Evolutionary conservation across 768 basidiomycete species (phyloP), one percentile per base, ranked within the genome.

Genomic region (Boletus subcaerulescens): DNA sequence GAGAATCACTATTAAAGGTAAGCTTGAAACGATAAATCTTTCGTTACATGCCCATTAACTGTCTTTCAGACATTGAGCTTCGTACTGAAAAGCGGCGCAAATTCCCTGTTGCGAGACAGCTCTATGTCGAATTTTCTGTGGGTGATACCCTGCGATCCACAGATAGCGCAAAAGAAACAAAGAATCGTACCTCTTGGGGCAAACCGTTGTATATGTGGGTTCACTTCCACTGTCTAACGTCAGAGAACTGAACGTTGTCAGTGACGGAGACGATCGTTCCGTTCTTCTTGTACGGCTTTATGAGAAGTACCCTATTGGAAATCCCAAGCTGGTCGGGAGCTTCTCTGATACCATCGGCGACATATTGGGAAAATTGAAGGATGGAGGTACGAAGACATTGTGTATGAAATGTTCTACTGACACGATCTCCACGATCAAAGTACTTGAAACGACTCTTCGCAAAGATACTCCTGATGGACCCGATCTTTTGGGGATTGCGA

Each of bases 41-140:
- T 20, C 32, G 12, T n/a, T 18, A 2, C 10, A 33, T 14, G 9
- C 1, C 6, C n/a, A 9, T n/a, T 26, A 14, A 41, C 29, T 33
- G 13, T 33, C 24, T 14, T 52, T 29, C n/a, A 57, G 57, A 58
- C 43, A 31, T 50, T 11, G 14, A 47, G 7, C 48, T 56, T 43
- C 53, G 3, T 11, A 42, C 48, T 36, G 26, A 17, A 15, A 31
- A 18, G 15, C 20, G 31, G 5, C 24, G 38, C 14, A 40, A 24
- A 13, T 3, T 13, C 17, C 31, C 3, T 1, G 8, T 40, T 26
- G 33, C 51, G 5, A 48, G 26, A 24, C 33, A 42, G 36, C 51
- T 43, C 18, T 29, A 44, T 33, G 11, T 56, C 18, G n/a, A 22
- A 4, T 24, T 52, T 40, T 22, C 33, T 2, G 40, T 48, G 9